A percentile compares a stretch with the other conserved stretches of the same genome.
phyloP scores from a whole-genome alignment of 352 stramenopile species.

The Phytophthora boehmeriae region DNA sequence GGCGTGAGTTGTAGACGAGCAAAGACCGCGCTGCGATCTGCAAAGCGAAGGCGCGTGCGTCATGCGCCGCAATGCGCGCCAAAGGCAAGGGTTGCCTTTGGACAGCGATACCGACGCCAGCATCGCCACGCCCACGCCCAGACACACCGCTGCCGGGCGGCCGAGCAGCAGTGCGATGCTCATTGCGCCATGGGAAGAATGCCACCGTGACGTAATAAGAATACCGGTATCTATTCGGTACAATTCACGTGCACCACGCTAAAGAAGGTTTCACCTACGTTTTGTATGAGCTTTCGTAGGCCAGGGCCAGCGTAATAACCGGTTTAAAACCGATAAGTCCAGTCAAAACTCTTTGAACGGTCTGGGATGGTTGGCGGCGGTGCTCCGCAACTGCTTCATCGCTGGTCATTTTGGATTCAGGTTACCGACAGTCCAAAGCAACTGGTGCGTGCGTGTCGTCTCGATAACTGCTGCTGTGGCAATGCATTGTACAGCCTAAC shows the following conservation, averaged over 20 bases:
- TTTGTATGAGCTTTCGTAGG: too few relatives aligned
- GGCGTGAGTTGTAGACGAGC: slow-evolving; percentile 16
- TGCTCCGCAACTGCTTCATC: not conserved
- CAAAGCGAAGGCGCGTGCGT: slow-evolving; percentile 24
- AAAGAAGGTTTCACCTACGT: not conserved
- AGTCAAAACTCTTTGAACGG: not conserved
- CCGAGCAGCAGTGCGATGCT: slow-evolving; percentile 29
- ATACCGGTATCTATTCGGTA: too few relatives aligned
- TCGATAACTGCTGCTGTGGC: too few relatives aligned
- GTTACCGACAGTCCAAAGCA: slow-evolving; percentile 88
- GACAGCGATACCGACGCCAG: slow-evolving; percentile 73
- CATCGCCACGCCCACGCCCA: slow-evolving; percentile 76
- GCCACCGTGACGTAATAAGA: not conserved
- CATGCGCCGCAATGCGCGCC: slow-evolving; percentile 50
- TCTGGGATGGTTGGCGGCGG: slow-evolving; percentile 23
- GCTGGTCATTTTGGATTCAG: slow-evolving; percentile 87
- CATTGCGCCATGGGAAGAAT: slow-evolving; percentile 27
- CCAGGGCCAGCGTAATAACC: too few relatives aligned
- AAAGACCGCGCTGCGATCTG: slow-evolving; percentile 25
- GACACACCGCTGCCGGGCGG: slow-evolving; percentile 56
- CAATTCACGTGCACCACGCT: too few relatives aligned
- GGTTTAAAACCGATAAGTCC: too few relatives aligned
- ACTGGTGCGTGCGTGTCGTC: slow-evolving; percentile 67
- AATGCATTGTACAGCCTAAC: too few relatives aligned
- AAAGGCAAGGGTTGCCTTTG: slow-evolving; percentile 51